Conservation (phyloP, 495 filamentous ascomycete species). For the Penicillium atrosanguineum region DNA sequence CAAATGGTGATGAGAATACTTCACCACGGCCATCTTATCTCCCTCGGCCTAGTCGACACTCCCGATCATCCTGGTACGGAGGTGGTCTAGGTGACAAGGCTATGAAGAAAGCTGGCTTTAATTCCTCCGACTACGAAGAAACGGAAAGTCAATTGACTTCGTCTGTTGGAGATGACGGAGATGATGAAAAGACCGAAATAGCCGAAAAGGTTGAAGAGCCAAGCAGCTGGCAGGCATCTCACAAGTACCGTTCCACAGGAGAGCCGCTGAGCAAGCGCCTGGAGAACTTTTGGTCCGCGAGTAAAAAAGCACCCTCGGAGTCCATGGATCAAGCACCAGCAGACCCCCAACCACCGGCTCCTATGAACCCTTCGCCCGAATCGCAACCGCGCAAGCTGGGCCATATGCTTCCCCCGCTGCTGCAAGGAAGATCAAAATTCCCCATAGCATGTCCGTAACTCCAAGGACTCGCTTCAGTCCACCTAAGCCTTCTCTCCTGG, state of each 20-base stretch:
- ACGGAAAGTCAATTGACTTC: constrained; percentile 35
- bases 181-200: constrained; percentile 33
- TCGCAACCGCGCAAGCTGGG: constrained; percentile 22
- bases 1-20: constrained; percentile 16
- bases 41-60: constrained; percentile 24
- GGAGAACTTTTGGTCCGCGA: constrained; percentile 42
- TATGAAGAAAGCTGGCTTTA: constrained; percentile 38
- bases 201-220: constrained; percentile 20
- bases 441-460: constrained; percentile 38
- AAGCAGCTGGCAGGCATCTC: constrained; percentile 28
- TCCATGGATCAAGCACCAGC: constrained; percentile 14
- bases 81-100: constrained; percentile 32
- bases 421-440: constrained; percentile 36
- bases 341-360: constrained; percentile 19
- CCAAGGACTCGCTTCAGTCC: constrained; percentile 46
- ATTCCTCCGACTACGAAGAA: constrained; percentile 34
- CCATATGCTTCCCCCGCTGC: constrained; percentile 30
- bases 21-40: constrained; percentile 27
- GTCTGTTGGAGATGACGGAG: constrained; percentile 24
- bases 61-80: constrained; percentile 37
- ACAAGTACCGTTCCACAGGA: constrained; percentile 28
- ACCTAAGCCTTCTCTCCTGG: constrained; percentile 43
- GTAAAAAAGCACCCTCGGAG: constrained; percentile 26
- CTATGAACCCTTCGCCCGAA: constrained; percentile 16
- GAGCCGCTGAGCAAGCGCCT: constrained; percentile 43